These are phyloP conservation scores for Boletus insuetus DNA, from an alignment of 768 basidiomycete species.

Conservation along the genomic window DNA sequence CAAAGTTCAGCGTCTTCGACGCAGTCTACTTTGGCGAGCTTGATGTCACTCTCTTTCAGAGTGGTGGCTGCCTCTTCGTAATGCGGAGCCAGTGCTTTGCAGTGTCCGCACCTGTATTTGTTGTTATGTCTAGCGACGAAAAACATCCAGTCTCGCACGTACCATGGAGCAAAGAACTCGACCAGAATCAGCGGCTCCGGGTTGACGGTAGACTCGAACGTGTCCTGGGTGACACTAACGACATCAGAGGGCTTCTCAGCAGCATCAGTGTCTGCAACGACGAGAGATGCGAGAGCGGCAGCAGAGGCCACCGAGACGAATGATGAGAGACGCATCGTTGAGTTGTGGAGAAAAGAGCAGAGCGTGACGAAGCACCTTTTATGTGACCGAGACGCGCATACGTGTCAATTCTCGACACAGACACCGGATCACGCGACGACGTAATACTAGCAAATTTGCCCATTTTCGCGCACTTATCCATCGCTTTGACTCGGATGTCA, in stretches of 20 bases:
- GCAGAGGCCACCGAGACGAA: slow-evolving; percentile 49
- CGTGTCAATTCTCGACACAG: slow-evolving; percentile 25
- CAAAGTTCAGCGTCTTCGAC: slow-evolving; percentile 93
- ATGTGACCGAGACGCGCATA: slow-evolving; percentile 19
- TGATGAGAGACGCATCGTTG: slow-evolving; percentile 62
- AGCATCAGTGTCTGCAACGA: slow-evolving; percentile 41
- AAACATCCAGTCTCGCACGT: background rate
- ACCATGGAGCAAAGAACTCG: slow-evolving; percentile 95
- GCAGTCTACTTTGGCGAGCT: slow-evolving; percentile 95
- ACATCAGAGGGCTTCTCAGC: slow-evolving; percentile 66
- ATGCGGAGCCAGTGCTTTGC: slow-evolving; percentile 91
- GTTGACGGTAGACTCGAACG: slow-evolving; percentile 65
- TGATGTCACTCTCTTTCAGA: slow-evolving; percentile 87
- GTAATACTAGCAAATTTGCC: background rate
- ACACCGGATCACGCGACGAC: background rate
- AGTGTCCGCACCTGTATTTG: slow-evolving; percentile 82
- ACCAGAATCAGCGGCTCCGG: slow-evolving; percentile 77
- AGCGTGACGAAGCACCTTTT: slow-evolving; percentile 9
- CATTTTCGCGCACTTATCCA: no score
- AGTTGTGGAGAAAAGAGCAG: slow-evolving; percentile 18
- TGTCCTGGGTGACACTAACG: slow-evolving; percentile 63
- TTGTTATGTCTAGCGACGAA: background rate
- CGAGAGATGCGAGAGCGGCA: slow-evolving; percentile 53
- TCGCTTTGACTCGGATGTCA: no score
- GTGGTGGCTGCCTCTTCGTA: slow-evolving; percentile 92